phyloP scores from a whole-genome alignment of 148 eudicot species.

The Silene conica region DNA sequence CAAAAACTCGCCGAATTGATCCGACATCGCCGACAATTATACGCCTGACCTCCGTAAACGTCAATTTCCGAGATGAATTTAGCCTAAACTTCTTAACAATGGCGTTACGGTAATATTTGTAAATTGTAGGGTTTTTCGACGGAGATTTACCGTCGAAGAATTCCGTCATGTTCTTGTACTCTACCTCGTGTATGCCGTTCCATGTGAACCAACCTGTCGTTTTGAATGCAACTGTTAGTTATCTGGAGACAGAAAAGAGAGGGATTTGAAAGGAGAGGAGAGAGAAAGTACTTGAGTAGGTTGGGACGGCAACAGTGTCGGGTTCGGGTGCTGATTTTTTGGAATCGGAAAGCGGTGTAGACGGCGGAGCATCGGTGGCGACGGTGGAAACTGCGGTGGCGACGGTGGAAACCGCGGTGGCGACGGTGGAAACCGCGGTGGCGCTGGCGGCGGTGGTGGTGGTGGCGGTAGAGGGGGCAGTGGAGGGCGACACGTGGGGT shows the following conservation, averaged over 20 bases:
- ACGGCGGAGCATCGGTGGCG: slow-evolving; percentile 4
- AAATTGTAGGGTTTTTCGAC: slow-evolving; percentile 68
- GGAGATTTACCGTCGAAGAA: slow-evolving; percentile 69
- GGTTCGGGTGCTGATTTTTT: slow-evolving; percentile 23
- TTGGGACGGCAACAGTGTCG: slow-evolving; percentile 53
- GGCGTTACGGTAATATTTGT: slow-evolving; percentile 75
- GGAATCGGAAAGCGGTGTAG: slow-evolving; percentile 21
- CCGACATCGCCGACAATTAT: slow-evolving; percentile 81
- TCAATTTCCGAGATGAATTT: slow-evolving; percentile 53
- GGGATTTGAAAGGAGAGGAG: slow-evolving; percentile 4
- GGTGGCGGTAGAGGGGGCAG: too few species aligned
- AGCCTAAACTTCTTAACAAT: slow-evolving; percentile 53
- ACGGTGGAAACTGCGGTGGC: slow-evolving; percentile 7
- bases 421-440: slow-evolving; percentile 5
- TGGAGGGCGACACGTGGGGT: neutral
- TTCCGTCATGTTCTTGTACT: slow-evolving; percentile 63
- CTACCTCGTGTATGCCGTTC: slow-evolving; percentile 63
- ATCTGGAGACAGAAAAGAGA: neutral
- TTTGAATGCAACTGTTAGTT: neutral
- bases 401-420: slow-evolving; percentile 8
- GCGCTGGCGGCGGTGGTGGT: neutral
- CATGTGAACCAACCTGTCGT: slow-evolving; percentile 78
- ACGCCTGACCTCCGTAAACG: slow-evolving; percentile 77
- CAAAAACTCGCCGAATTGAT: slow-evolving; percentile 73
- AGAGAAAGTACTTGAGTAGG: slow-evolving; percentile 57